phyloP scores from a whole-genome alignment of 805 yeast species.

The Candida piceae region DNA sequence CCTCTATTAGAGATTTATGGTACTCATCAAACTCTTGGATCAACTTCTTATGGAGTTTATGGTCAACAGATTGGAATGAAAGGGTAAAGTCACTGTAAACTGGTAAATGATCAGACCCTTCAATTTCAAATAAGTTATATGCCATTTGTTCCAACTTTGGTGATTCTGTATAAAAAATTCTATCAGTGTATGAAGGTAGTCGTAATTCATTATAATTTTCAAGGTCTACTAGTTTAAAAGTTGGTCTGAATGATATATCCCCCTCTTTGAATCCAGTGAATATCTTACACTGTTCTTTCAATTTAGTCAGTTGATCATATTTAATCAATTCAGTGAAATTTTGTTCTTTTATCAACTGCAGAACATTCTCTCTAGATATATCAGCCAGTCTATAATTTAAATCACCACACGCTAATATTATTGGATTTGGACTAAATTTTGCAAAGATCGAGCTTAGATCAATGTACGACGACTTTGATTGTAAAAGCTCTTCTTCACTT shows the following conservation, averaged over 20 bases:
- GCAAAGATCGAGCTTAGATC: too few species aligned
- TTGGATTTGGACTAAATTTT: too few species aligned
- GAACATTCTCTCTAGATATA: too few species aligned
- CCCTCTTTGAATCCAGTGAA: constrained; percentile 46
- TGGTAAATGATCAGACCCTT: constrained; percentile 53
- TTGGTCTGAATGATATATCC: constrained; percentile 45
- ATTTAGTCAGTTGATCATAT: too few species aligned
- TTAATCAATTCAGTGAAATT: too few species aligned
- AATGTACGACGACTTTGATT: too few species aligned
- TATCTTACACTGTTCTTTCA: constrained; percentile 28
- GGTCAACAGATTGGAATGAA: constrained; percentile 33
- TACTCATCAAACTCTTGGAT: constrained; percentile 33
- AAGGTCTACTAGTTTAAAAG: constrained; percentile 39
- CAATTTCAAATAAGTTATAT: constrained; percentile 20
- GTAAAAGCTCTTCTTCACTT: too few species aligned
- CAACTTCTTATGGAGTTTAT: constrained; percentile 29
- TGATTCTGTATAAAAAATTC: constrained; percentile 39
- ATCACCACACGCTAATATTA: too few species aligned
- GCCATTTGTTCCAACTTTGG: constrained; percentile 10
- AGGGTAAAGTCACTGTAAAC: constrained; percentile 37
- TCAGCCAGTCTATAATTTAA: too few species aligned
- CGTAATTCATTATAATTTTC: constrained; percentile 31
- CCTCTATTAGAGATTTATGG: constrained; percentile 19
- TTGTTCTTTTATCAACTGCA: too few species aligned
- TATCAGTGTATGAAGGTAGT: constrained; percentile 56